Evolutionary conservation across 2,329 filamentous ascomycete genomes (phyloP).

Genomic region (Hypoxylon sp.): DNA sequence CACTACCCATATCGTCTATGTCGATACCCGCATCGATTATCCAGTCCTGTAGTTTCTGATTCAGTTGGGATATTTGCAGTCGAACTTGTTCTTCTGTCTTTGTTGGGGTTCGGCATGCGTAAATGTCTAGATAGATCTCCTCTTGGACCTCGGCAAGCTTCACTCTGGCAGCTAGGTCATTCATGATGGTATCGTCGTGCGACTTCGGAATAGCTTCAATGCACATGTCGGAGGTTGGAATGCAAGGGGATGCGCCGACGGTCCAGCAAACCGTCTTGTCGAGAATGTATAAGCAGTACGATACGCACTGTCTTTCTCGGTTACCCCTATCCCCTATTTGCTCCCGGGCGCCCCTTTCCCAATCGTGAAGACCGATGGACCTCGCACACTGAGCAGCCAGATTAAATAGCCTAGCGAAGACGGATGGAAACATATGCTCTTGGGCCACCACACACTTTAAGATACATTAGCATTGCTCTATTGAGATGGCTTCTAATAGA

Average conservation of each 20-base stretch:
- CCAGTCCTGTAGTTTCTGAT: conserved; percentile 23
- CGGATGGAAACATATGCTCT: conserved; percentile 23
- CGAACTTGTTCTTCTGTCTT: conserved; percentile 24
- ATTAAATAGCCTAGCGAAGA: conserved; percentile 26
- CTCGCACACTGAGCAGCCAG: conserved; percentile 27
- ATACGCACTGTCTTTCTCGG: conserved; percentile 26
- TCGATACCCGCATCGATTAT: conserved; percentile 3
- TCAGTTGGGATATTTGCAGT: conserved; percentile 9
- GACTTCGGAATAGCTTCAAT: conserved; percentile 2
- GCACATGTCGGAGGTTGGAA: conserved; percentile 17
- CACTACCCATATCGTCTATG: neutral
- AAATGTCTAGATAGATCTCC: conserved; percentile 27
- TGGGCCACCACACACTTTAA: conserved; percentile 32
- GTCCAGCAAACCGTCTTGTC: conserved; percentile 30
- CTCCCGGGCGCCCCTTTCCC: conserved; percentile 12
- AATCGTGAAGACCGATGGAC: conserved; percentile 32
- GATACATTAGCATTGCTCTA: conserved; percentile 8
- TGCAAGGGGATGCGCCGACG: conserved; percentile 13
- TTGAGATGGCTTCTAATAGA: neutral
- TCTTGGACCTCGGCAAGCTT: conserved; percentile 33
- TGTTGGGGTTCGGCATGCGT: conserved; percentile 21
- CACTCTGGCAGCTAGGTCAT: conserved; percentile 14
- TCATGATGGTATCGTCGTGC: neutral
- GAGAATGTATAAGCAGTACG: conserved; percentile 34
- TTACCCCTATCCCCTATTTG: neutral